A percentile compares a stretch with the other conserved stretches of the same genome.
phyloP scores from a whole-genome alignment of 2,329 filamentous ascomycete species.

The Aspergillus nomiae region DNA sequence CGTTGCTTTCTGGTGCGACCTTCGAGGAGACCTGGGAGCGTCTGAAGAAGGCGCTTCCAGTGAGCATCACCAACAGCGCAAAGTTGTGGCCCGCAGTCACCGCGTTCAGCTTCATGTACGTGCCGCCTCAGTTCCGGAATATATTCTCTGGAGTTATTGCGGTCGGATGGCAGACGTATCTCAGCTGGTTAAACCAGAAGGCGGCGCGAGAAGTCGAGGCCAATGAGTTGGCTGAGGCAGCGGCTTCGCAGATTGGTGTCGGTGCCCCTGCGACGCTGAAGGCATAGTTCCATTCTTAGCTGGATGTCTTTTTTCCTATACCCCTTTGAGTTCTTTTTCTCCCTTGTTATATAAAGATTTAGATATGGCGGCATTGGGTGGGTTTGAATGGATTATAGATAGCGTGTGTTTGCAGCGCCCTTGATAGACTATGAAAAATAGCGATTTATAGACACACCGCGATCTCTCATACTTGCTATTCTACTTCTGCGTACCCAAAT shows the following conservation, averaged over 20 bases:
- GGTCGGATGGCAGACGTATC: constrained; percentile 90
- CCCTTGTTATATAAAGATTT: not conserved
- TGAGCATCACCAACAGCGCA: constrained; percentile 73
- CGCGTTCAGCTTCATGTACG: constrained; percentile 82
- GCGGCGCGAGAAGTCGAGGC: constrained; percentile 63
- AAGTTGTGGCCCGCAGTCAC: constrained; percentile 90
- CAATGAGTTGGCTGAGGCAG: constrained; percentile 26
- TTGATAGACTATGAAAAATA: not conserved
- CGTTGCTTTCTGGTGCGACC: constrained; percentile 69
- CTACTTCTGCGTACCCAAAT: not conserved
- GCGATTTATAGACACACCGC: not conserved
- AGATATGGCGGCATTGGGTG: not conserved
- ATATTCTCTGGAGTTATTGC: constrained; percentile 79
- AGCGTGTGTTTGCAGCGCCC: not conserved
- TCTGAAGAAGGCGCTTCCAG: constrained; percentile 73
- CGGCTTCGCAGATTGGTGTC: constrained; percentile 14
- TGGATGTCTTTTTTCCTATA: not conserved
- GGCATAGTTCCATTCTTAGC: constrained; percentile 5
- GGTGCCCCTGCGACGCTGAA: constrained; percentile 18
- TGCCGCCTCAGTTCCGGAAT: constrained; percentile 76
- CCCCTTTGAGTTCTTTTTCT: not conserved
- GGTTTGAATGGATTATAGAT: not conserved
- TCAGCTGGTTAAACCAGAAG: constrained; percentile 75
- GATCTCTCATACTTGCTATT: not conserved
- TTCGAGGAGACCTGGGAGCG: constrained; percentile 67